Percentiles rank a stretch among this genome's conserved stretches.
Conservation (phyloP, 305 asterid species). For the Euphrasia arctica region DNA sequence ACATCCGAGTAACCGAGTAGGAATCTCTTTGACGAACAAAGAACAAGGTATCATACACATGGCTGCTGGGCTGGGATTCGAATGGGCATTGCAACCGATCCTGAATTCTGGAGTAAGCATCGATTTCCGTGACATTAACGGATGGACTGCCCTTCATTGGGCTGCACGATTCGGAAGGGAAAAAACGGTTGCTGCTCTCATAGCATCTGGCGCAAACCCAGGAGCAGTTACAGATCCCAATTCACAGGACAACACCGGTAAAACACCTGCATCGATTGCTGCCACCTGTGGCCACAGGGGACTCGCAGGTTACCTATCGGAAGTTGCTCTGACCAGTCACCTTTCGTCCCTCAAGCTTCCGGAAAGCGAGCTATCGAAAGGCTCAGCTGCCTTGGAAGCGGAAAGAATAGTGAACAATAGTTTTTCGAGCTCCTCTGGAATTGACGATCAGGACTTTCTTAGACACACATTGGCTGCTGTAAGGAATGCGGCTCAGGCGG, state of each 20-base stretch:
- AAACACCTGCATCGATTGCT: constrained; percentile 86
- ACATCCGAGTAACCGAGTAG: constrained; percentile 34
- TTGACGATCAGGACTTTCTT: constrained; percentile 69
- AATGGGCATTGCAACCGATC: constrained; percentile 94
- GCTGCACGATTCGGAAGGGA: constrained; percentile 99
- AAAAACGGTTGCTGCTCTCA: constrained; percentile 93
- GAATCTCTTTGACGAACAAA: constrained; percentile 61
- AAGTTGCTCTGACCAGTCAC: constrained; percentile 78
- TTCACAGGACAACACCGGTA: constrained; percentile 65
- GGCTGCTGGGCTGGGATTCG: constrained; percentile 90
- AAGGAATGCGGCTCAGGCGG: constrained; percentile 87
- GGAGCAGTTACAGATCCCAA: constrained; percentile 95
- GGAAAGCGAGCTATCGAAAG: constrained; percentile 80
- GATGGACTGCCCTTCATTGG: constrained; percentile 99
- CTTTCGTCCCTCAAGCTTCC: constrained; percentile 75
- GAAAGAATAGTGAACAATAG: constrained; percentile 60
- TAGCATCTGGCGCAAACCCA: constrained; percentile 93
- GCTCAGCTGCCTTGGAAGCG: constrained; percentile 80
- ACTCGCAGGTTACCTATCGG: constrained; percentile 97
- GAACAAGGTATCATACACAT: constrained; percentile 94
- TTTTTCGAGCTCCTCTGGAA: constrained; percentile 40
- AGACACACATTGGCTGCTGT: constrained; percentile 78
- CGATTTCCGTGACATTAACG: constrained; percentile 84
- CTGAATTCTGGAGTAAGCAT: constrained; percentile 73
- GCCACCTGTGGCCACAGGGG: constrained; percentile 69